Conservation (phyloP, 495 filamentous ascomycete genomes). For the Massariosphaeria phaeospora region DNA sequence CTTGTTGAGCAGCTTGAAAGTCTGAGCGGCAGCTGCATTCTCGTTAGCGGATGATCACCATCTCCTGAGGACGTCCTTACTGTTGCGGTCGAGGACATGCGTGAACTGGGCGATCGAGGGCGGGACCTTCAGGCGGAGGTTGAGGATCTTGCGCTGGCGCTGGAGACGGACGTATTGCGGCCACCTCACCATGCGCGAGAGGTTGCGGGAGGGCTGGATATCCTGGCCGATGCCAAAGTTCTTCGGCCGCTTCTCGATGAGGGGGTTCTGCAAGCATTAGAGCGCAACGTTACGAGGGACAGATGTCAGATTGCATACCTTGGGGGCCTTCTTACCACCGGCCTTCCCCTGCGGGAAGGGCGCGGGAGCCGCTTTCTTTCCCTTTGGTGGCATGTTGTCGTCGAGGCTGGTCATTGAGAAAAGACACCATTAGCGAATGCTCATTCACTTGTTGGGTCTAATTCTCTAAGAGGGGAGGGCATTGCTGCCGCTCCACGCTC, state of each 20-base stretch:
- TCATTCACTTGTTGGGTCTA: constrained; percentile 65
- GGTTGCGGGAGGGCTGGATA: constrained; percentile 95
- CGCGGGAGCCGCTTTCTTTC: constrained; percentile 85
- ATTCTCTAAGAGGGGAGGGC: constrained; percentile 69
- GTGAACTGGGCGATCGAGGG: constrained; percentile 97
- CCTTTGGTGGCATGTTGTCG: constrained; percentile 47
- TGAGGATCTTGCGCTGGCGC: constrained; percentile 99
- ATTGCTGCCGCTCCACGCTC: constrained; percentile 64
- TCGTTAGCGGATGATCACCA: neutral
- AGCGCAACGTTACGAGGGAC: too few species aligned
- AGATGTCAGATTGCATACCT: too few species aligned
- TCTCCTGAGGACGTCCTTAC: neutral
- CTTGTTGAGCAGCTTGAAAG: constrained; percentile 98
- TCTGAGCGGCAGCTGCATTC: constrained; percentile 66
- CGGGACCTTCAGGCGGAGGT: constrained; percentile 96
- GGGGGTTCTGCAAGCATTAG: constrained; percentile 91
- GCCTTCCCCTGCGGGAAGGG: constrained; percentile 94
- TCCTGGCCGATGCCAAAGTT: constrained; percentile 99
- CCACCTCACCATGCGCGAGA: constrained; percentile 99
- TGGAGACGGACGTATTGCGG: constrained; percentile 88
- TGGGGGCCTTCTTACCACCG: constrained; percentile 87
- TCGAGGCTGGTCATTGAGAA: constrained; percentile 99
- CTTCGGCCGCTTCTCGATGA: constrained; percentile 92
- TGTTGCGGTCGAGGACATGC: constrained; percentile 96
- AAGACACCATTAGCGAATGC: constrained; percentile 86